Base-by-base conservation (phyloP, 2,329 filamentous ascomycete species). In the Colletotrichum eleusines region DNA sequence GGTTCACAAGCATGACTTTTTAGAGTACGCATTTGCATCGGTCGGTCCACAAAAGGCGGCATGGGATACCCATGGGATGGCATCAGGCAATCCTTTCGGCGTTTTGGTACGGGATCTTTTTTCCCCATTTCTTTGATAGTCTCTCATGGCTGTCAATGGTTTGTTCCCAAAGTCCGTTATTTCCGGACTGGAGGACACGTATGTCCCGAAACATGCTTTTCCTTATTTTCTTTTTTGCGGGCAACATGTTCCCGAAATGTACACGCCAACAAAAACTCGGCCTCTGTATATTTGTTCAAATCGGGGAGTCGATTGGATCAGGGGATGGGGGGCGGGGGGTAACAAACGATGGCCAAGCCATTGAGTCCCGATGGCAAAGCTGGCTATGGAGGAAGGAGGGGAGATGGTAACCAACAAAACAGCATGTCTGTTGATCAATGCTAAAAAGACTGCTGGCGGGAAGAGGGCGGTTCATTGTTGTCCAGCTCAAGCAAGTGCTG, bases 1-100 rank as follows among this genome's bases (percentile, higher is more conserved):
- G 65, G 66, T 69, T 60, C 65, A 71, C 53, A 58, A 71, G 68
- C 68, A 71, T 60, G 59, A 69, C 69, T 72, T 72, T 72, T 72
- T 72, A 72, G 69, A 72, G 69, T 71, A 50, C 53, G 59, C 65
- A 60, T 46, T 69, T 72, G 66, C 59, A 72, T 72, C 63, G 65
- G 69, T 61, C 55, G 70, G 66, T 57, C 70, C 57, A 66, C 48
- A 46, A 66, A 66, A 66, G 55, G 46, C 42, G 60, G 53, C 20
- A 60, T 54, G 46, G 58, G 38, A 71, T 68, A 71, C 68, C 68
- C 68, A 60, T 35, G 33, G 66, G 66, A 48, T 23, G 16, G 48
- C 48, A 55, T 55, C 31, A 50, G 63, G 63, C 23, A 67, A 42
- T 18, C 8, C 23, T 44, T 44, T 44, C 7, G 68, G 68, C 64